A percentile compares a stretch with the other conserved stretches of the same genome.
Evolutionary conservation across 352 stramenopile genomes (phyloP).

Genomic region (Pythium sukuiense): DNA sequence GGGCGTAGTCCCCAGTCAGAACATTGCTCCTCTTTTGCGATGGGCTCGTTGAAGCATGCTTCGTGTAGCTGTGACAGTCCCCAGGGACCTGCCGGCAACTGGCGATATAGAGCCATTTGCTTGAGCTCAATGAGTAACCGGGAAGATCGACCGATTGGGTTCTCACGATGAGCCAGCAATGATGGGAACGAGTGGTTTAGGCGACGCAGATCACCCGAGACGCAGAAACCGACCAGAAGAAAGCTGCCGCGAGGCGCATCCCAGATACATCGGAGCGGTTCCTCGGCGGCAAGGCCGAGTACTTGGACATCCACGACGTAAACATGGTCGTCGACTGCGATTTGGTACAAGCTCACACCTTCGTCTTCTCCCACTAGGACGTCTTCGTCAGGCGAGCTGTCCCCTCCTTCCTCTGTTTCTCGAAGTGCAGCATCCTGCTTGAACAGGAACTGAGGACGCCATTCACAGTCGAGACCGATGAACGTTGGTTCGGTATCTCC

Average conservation of each 20-base stretch:
- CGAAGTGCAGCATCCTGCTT: conserved; percentile 14
- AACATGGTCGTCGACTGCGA: conserved; percentile 39
- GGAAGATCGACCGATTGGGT: neutral
- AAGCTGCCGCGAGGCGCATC: conserved; percentile 30
- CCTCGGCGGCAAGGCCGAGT: conserved; percentile 36
- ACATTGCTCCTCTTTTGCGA: conserved; percentile 68
- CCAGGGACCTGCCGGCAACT: conserved; percentile 49
- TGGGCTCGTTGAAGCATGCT: conserved; percentile 35
- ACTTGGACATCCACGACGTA: conserved; percentile 65
- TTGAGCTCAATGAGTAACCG: conserved; percentile 53
- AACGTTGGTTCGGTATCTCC: conserved; percentile 8
- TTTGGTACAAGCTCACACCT: conserved; percentile 56
- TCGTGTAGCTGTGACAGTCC: conserved; percentile 50
- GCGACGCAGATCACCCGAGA: conserved; percentile 47
- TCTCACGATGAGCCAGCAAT: conserved; percentile 11
- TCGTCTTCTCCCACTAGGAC: conserved; percentile 11
- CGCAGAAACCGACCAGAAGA: conserved; percentile 54
- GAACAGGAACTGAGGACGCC: conserved; percentile 48
- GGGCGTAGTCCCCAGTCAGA: conserved; percentile 56
- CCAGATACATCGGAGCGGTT: conserved; percentile 45
- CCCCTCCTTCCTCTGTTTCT: neutral
- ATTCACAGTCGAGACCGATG: conserved; percentile 67
- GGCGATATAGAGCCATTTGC: conserved; percentile 46
- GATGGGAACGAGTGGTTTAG: conserved; percentile 54
- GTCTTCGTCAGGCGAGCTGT: conserved; percentile 25